These are phyloP conservation scores for Boletus patriciae DNA, from an alignment of 768 basidiomycete genomes.

Conservation along the genomic window DNA sequence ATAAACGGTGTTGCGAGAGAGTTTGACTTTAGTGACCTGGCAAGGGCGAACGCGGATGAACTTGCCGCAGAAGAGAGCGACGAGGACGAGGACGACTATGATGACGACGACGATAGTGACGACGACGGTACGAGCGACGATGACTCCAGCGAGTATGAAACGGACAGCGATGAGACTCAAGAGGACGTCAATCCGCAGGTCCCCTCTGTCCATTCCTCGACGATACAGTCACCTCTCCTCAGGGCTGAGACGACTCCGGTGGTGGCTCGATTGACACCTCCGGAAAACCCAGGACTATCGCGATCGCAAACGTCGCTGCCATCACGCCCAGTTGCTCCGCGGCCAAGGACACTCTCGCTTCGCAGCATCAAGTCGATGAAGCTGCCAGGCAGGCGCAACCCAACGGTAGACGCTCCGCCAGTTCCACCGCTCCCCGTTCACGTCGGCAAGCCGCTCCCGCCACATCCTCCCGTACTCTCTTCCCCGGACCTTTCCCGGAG, in stretches of 20 bases:
- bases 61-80: slow-evolving; percentile 72
- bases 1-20: slow-evolving; percentile 81
- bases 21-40: slow-evolving; percentile 77
- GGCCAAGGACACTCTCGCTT: slow-evolving; percentile 45
- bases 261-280: neutral
- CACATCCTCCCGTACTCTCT: slow-evolving; percentile 24
- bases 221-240: neutral
- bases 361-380: slow-evolving; percentile 49
- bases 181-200: slow-evolving; percentile 6
- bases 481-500: slow-evolving; percentile 14
- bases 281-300: neutral
- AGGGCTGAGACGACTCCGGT: slow-evolving; percentile 1
- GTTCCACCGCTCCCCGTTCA: slow-evolving; percentile 39
- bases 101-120: slow-evolving; percentile 47
- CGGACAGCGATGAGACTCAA: slow-evolving; percentile 15
- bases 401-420: slow-evolving; percentile 41
- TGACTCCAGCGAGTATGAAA: slow-evolving; percentile 41
- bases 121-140: slow-evolving; percentile 40
- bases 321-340: slow-evolving; percentile 6
- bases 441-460: slow-evolving; percentile 46
- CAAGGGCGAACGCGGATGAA: slow-evolving; percentile 77
- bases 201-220: neutral
- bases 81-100: slow-evolving; percentile 48
- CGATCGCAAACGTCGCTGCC: slow-evolving; percentile 8
- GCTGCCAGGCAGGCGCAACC: slow-evolving; percentile 16